Base-by-base conservation (phyloP, 139 green algal genomes). In the Mychonastes homosphaera region DNA sequence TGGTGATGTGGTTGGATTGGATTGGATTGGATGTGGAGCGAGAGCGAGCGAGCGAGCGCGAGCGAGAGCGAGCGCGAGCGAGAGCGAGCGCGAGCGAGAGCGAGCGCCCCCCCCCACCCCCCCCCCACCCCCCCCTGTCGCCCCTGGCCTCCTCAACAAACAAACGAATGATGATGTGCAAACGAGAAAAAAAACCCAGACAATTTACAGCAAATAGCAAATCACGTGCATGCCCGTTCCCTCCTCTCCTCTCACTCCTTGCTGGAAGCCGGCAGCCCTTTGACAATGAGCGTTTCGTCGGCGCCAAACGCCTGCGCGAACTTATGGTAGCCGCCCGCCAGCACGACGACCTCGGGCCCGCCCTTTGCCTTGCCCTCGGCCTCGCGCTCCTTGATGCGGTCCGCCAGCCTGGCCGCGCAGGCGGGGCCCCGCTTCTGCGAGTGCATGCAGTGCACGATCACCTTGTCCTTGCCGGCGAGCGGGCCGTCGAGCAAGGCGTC, bases 401-500 rank as follows among this genome's bases (percentile, higher is more conserved):
- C 10, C 1, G 40, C 49, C n/a, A 71, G 33, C 16, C 28, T 29
- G 41, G 39, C 27, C 6, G 57, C 57, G 36, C 28, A 50, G 3
- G 32, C 19, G 2, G 57, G 57, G 1, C 64, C 64, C 8, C 64
- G 24, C 39, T 66, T 34, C 26, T 63, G 57, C 35, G 40, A 58
- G 40, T 66, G 62, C 64, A 72, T 72, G 51, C 64, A 72, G 51
- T 72, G 64, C 3, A 72, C 50, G 12, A 72, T 57, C 41, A 72
- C 64, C 26, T 53, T 44, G 38, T 44, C 38, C 38, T 44, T 44
- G 12, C 38, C 38, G 13, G 12, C 38, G 13, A 44, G 38, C 38
- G 38, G 13, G 15, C 13, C 12, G 38, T 15, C 15, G 38, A 44
- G 12, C 38, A 44, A 44, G 13, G 13, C 15, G 38, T 44, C 38